phyloP scores from a whole-genome alignment of 495 filamentous ascomycete genomes.

The Aspergillus sparsus region DNA sequence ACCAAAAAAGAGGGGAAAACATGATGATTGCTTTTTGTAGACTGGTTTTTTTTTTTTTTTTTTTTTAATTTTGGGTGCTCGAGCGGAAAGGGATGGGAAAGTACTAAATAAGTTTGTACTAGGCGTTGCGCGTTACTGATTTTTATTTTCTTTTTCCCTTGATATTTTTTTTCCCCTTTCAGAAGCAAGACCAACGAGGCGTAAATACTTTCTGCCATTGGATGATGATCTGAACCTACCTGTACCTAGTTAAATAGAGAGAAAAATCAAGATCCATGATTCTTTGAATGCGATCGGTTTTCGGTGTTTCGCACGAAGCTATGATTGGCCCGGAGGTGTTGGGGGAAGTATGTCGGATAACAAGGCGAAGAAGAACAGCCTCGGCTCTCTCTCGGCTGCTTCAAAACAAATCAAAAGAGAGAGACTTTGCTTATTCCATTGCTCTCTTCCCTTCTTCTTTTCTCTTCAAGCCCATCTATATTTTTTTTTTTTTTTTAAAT shows the following conservation, averaged over 20 bases:
- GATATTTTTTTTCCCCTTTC: not conserved
- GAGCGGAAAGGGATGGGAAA: not conserved
- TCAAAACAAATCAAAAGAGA: constrained; percentile 14
- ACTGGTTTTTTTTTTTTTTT: constrained; percentile 7
- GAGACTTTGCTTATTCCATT: not conserved
- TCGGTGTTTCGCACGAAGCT: constrained; percentile 4
- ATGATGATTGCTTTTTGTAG: not conserved
- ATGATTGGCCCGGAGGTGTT: not conserved
- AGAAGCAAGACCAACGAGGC: not conserved
- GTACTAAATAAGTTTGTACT: not conserved
- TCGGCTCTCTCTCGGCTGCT: constrained; percentile 26
- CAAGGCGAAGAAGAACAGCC: constrained; percentile 14
- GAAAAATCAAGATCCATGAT: not conserved
- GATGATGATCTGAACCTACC: not conserved
- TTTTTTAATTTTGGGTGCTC: not conserved
- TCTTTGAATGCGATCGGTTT: constrained; percentile 2
- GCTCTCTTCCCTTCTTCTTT: constrained; percentile 6
- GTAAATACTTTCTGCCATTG: not conserved
- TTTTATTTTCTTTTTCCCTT: not conserved
- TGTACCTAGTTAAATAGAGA: too few species aligned
- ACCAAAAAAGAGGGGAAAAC: not conserved
- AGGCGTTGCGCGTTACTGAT: not conserved
- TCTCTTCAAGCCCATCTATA: not conserved
- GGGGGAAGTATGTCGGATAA: constrained; percentile 10
- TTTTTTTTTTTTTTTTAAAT: not conserved